A percentile compares a stretch with the other conserved stretches of the same genome.
These are phyloP conservation scores for Loxodes magnus DNA, from an alignment of 73 alveolate species.

Conservation along the genomic window DNA sequence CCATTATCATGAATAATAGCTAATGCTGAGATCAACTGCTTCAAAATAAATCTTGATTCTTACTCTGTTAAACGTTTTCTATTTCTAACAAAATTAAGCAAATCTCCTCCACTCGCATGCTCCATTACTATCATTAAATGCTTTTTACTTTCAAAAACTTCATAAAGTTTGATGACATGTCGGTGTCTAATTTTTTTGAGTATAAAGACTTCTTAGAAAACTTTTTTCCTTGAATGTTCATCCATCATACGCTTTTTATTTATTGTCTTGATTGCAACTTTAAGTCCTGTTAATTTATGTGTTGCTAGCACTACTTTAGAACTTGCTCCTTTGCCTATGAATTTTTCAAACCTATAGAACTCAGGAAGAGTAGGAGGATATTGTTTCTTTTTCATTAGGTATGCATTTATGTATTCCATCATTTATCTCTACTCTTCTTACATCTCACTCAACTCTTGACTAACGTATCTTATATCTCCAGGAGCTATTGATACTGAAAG, in stretches of 20 bases:
- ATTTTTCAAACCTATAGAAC: conserved; percentile 45
- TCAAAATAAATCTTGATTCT: conserved; percentile 53
- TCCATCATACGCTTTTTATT: conserved; percentile 57
- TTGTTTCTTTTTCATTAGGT: conserved; percentile 21
- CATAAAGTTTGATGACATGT: conserved; percentile 40
- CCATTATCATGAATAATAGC: conserved; percentile 36
- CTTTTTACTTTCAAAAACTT: conserved; percentile 43
- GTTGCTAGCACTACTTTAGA: conserved; percentile 75
- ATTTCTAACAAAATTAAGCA: conserved; percentile 25
- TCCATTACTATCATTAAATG: conserved; percentile 49
- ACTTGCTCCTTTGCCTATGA: conserved; percentile 84
- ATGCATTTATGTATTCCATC: too few species aligned
- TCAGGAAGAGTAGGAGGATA: conserved; percentile 25
- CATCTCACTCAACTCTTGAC: too few species aligned
- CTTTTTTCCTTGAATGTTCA: conserved; percentile 61
- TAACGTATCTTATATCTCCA: too few species aligned
- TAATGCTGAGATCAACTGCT: conserved; percentile 59
- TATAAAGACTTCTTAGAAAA: conserved; percentile 53
- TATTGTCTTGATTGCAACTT: conserved; percentile 71
- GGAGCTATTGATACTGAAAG: too few species aligned
- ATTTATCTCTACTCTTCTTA: too few species aligned
- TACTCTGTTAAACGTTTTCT: conserved; percentile 48
- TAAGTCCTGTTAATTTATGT: conserved; percentile 64
- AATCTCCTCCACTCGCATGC: conserved; percentile 56
- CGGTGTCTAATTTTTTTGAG: conserved; percentile 12